A percentile compares a stretch with the other conserved stretches of the same genome.
Conservation (phyloP, 371 early-diverging fungal species). For the Funneliformis caledonium region DNA sequence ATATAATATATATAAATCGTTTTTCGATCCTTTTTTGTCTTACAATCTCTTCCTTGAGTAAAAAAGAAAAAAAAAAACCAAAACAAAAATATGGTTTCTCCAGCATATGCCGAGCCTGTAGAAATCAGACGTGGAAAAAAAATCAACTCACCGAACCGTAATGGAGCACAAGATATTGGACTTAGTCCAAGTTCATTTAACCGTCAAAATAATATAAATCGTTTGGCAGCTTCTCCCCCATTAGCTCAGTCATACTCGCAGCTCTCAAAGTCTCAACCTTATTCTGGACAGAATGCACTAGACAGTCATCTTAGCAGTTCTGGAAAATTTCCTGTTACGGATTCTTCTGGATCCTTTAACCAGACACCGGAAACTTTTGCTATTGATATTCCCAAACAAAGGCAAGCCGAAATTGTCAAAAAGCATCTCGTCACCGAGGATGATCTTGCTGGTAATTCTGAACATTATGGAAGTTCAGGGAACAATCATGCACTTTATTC, state of each 20-base stretch:
- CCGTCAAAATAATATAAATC: conserved; percentile 10
- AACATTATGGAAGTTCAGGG: not conserved
- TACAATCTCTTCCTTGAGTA: too few species aligned
- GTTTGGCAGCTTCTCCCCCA: conserved; percentile 8
- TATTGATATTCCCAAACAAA: conserved; percentile 30
- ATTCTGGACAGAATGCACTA: not conserved
- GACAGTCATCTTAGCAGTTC: not conserved
- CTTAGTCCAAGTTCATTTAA: not conserved
- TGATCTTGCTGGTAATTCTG: conserved; percentile 22
- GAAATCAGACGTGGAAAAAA: conserved; percentile 23
- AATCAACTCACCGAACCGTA: not conserved
- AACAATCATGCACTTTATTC: conserved; percentile 14
- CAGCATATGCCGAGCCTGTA: conserved; percentile 3
- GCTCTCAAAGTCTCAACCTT: conserved; percentile 33
- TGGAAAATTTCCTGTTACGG: conserved; percentile 8
- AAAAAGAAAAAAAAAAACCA: not conserved
- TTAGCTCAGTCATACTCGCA: not conserved
- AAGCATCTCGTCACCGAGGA: conserved; percentile 28
- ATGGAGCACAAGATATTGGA: not conserved
- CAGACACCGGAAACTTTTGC: not conserved
- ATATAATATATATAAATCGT: too few species aligned
- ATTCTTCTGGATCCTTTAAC: conserved; percentile 24
- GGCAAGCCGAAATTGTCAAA: conserved; percentile 35
- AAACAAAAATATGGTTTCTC: conserved; percentile 12
- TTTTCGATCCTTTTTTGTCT: too few species aligned